Conservation (phyloP, 345 rosid species). For the Physaria fendleri region DNA sequence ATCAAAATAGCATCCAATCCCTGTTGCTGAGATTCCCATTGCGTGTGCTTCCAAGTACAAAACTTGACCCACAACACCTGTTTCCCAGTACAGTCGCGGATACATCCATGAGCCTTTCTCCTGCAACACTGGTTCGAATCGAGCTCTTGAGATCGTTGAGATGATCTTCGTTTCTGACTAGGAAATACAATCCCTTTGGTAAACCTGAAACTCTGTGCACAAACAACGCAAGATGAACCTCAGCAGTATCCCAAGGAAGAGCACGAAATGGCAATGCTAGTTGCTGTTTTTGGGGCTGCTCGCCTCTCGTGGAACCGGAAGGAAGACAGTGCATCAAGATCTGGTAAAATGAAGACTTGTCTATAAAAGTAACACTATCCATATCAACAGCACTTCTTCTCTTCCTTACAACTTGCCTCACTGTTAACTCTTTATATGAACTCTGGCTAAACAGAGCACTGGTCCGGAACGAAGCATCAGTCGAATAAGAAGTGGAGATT, state of each 20-base stretch:
- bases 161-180: slow-evolving; percentile 85
- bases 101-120: slow-evolving; percentile 76
- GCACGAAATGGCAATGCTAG: slow-evolving; percentile 65
- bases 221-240: slow-evolving; percentile 82
- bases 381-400: slow-evolving; percentile 91
- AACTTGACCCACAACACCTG: slow-evolving; percentile 84
- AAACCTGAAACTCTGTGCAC: slow-evolving; percentile 70
- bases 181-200: slow-evolving; percentile 70
- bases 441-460: slow-evolving; percentile 42
- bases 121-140: slow-evolving; percentile 49
- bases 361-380: slow-evolving; percentile 64
- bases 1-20: slow-evolving; percentile 89
- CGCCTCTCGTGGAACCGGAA: slow-evolving; percentile 46
- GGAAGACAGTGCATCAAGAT: slow-evolving; percentile 84
- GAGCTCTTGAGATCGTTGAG: slow-evolving; percentile 60
- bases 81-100: slow-evolving; percentile 87
- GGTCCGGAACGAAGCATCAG: slow-evolving; percentile 37
- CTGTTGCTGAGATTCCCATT: slow-evolving; percentile 82
- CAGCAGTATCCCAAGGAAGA: slow-evolving; percentile 77
- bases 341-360: slow-evolving; percentile 65
- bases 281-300: slow-evolving; percentile 47
- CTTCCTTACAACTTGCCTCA: slow-evolving; percentile 62
- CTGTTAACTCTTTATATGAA: slow-evolving; percentile 42
- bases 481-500: slow-evolving; percentile 16
- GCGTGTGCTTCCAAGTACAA: slow-evolving; percentile 92